These are phyloP conservation scores for Ramaria sp. DNA, from an alignment of 768 basidiomycete genomes.

Conservation along the genomic window DNA sequence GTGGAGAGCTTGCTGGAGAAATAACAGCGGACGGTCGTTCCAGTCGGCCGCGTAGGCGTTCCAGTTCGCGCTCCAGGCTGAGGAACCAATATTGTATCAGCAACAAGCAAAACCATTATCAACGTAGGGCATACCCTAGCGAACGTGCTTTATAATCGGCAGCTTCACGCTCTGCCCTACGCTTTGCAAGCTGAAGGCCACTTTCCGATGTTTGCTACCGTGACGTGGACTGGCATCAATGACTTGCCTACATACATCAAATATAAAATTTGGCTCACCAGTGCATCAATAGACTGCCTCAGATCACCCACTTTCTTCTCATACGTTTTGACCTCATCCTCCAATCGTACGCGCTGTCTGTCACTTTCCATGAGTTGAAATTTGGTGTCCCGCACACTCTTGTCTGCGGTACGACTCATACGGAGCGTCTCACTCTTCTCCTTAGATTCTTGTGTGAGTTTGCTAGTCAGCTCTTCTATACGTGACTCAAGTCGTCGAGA, in stretches of 20 bases:
- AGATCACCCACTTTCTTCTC: constrained; percentile 48
- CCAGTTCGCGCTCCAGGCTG: constrained; percentile 59
- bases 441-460: constrained; percentile 42
- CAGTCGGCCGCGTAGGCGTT: constrained; percentile 53
- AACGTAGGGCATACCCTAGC: constrained; percentile 39
- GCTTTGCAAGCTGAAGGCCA: constrained; percentile 58
- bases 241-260: neutral
- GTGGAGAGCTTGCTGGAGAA: constrained; percentile 26
- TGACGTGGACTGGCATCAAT: neutral
- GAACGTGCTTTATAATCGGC: constrained; percentile 62
- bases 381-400: constrained; percentile 40
- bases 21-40: constrained; percentile 42
- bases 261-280: constrained; percentile 31
- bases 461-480: constrained; percentile 61
- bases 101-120: neutral
- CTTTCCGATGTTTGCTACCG: constrained; percentile 60
- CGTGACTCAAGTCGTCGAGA: constrained; percentile 56
- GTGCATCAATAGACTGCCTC: constrained; percentile 47
- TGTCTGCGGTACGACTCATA: constrained; percentile 33
- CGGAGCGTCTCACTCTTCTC: constrained; percentile 27
- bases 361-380: constrained; percentile 51
- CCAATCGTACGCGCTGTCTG: constrained; percentile 47
- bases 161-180: constrained; percentile 68
- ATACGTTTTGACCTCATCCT: constrained; percentile 52
- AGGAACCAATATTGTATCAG: neutral